Evolutionary conservation across 208 protist genomes (phyloP).

Genomic region (Entamoeba dispar): DNA sequence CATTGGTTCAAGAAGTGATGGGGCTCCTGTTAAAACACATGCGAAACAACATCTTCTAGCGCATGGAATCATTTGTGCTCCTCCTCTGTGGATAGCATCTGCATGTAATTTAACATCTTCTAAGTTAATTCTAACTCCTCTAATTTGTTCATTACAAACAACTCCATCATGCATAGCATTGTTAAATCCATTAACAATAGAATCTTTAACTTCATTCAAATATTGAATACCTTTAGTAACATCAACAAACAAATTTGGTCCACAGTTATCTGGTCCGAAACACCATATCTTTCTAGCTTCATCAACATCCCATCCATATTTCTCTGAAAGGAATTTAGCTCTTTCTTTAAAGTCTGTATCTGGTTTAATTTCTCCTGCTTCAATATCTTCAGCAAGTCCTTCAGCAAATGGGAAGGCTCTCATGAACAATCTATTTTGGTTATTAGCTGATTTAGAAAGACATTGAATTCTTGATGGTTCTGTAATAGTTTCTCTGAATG

Average conservation of each 20-base stretch:
- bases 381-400: slow-evolving; percentile 65
- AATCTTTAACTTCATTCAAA: slow-evolving; percentile 91
- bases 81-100: slow-evolving; percentile 91
- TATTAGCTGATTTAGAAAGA: slow-evolving; percentile 88
- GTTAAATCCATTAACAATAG: slow-evolving; percentile 69
- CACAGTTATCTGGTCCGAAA: slow-evolving; percentile 75
- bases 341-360: slow-evolving; percentile 65
- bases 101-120: slow-evolving; percentile 83
- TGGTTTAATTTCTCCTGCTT: slow-evolving; percentile 53
- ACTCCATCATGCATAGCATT: slow-evolving; percentile 69
- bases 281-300: slow-evolving; percentile 86
- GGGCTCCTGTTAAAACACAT: slow-evolving; percentile 59
- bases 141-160: slow-evolving; percentile 70
- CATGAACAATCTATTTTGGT: slow-evolving; percentile 92
- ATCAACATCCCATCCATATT: slow-evolving; percentile 61
- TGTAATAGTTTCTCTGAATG: slow-evolving; percentile 88
- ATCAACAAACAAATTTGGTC: slow-evolving; percentile 86
- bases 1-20: slow-evolving; percentile 79
- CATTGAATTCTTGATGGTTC: slow-evolving; percentile 34
- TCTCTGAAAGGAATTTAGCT: slow-evolving; percentile 57
- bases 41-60: slow-evolving; percentile 73
- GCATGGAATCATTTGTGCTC: slow-evolving; percentile 82
- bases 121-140: slow-evolving; percentile 78
- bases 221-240: slow-evolving; percentile 86
- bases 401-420: slow-evolving; percentile 64